Evolutionary conservation across 768 basidiomycete species (phyloP), one percentile per base, ranked within the genome.

Genomic region (Trametes punicea): DNA sequence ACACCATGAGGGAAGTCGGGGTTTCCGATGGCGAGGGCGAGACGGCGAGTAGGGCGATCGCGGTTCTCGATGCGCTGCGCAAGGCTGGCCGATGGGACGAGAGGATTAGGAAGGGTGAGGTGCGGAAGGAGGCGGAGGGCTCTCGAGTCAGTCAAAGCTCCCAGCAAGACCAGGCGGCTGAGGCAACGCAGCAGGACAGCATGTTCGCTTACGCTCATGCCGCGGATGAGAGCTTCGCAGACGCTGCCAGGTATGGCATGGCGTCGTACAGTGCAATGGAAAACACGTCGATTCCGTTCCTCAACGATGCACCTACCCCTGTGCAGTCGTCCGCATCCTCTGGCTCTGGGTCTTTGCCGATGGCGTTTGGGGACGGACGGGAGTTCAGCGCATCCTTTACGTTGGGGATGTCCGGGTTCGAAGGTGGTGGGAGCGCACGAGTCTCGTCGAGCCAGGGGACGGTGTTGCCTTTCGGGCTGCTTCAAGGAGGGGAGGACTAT

Each of bases 11-110:
- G 29, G 23, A 30, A 8, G 16, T 18, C 2, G 73, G 73, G n/a
- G 63, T 65, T 26, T 52, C 59, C 27, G 70, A 74, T 36, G 74
- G 67, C 23, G 57, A 60, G 47, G 74, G 70, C 18, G 73, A 75
- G 52, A 73, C 74, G 26, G 74, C 75, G 11, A 62, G 61, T 7
- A 69, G 76, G 59, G 77, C 74, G 21, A 63, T 74, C 41, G 71
- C 74, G 54, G 73, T 77, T 13, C 62, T 81, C 36, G 57, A 48
- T 15, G 66, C 68, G 21, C 64, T 77, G 46, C 64, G 67, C 3
- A 67, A 67, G 51, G 71, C 71, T 26, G 66, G 60, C 15, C 59
- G 62, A 9, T 64, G 62, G 61, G 64, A 52, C 36, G 50, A 59
- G 53, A 52, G 54, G 11, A 41, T 50, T 29, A n/a, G 53, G 25